A percentile compares a stretch with the other conserved stretches of the same genome.
These are phyloP conservation scores for Athelia psychrophila DNA, from an alignment of 1,284 basidiomycete genomes.

Conservation along the genomic window DNA sequence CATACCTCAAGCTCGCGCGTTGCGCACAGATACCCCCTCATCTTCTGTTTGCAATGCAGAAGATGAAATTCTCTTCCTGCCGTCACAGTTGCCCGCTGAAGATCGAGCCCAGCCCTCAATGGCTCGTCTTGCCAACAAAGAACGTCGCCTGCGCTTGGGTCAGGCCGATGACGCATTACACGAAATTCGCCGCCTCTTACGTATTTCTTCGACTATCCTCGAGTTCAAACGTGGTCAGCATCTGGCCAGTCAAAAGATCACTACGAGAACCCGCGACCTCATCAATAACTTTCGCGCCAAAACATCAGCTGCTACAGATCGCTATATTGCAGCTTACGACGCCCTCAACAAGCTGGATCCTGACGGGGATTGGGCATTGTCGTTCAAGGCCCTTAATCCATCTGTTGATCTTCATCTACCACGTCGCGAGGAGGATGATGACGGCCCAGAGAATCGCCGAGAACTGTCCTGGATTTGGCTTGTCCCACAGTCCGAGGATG, in stretches of 20 bases:
- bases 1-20: constrained; percentile 4
- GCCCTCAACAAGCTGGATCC: neutral
- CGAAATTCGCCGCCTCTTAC: constrained; percentile 6
- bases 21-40: neutral
- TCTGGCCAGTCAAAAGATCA: neutral
- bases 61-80: neutral
- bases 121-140: constrained; percentile 5
- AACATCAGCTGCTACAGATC: neutral
- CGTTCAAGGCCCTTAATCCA: neutral
- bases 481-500: neutral
- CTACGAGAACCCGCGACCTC: neutral
- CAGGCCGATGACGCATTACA: constrained; percentile 6
- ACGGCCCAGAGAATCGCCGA: neutral
- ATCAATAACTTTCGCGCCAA: neutral
- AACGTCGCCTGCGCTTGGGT: constrained; percentile 5
- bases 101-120: neutral
- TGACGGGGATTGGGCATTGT: neutral
- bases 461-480: neutral
- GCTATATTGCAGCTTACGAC: neutral
- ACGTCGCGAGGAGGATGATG: neutral
- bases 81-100: neutral
- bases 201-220: neutral
- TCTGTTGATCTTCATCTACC: neutral
- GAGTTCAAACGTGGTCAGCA: neutral
- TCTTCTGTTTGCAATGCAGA: neutral